phyloP scores from a whole-genome alignment of 2,329 filamentous ascomycete species.

The Aciculosporium take region DNA sequence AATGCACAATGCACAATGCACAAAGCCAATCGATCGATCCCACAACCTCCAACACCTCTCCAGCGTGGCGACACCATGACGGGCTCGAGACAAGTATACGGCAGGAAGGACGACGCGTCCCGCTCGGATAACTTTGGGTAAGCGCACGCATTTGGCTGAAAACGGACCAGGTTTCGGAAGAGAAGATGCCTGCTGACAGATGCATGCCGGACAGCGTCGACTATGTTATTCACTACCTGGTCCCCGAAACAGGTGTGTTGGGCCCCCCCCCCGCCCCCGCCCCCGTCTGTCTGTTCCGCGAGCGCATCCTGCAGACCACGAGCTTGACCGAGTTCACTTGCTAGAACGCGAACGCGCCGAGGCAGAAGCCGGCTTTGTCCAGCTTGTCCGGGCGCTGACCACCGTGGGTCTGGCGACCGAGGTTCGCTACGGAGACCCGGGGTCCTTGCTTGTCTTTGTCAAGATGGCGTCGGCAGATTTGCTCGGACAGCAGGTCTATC shows the following conservation, averaged over 20 bases:
- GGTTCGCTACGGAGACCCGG: slow-evolving; percentile 64
- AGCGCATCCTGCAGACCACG: not conserved
- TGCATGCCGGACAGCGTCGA: too few species aligned
- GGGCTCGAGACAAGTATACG: slow-evolving; percentile 18
- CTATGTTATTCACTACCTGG: slow-evolving; percentile 72
- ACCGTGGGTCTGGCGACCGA: slow-evolving; percentile 74
- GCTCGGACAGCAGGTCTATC: slow-evolving; percentile 68
- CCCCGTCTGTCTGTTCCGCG: not conserved
- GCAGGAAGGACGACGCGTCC: slow-evolving; percentile 14
- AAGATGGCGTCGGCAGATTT: slow-evolving; percentile 63
- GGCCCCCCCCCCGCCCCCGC: too few species aligned
- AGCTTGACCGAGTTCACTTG: not conserved
- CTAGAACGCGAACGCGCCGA: slow-evolving; percentile 54
- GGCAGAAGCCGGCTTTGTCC: slow-evolving; percentile 62
- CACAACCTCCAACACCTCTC: too few species aligned
- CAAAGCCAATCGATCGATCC: too few species aligned
- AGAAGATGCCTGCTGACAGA: too few species aligned
- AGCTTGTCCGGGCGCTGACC: slow-evolving; percentile 61
- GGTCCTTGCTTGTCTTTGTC: slow-evolving; percentile 70
- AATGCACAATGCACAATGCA: too few species aligned
- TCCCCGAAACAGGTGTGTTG: slow-evolving; percentile 48
- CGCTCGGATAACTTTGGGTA: slow-evolving; percentile 28
- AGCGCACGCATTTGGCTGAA: not conserved
- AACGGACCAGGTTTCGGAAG: slow-evolving; percentile 21
- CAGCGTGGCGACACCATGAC: slow-evolving; percentile 17